Evolutionary conservation across 2,329 filamentous ascomycete genomes (phyloP).

Genomic region (Fusarium sambucinum): DNA sequence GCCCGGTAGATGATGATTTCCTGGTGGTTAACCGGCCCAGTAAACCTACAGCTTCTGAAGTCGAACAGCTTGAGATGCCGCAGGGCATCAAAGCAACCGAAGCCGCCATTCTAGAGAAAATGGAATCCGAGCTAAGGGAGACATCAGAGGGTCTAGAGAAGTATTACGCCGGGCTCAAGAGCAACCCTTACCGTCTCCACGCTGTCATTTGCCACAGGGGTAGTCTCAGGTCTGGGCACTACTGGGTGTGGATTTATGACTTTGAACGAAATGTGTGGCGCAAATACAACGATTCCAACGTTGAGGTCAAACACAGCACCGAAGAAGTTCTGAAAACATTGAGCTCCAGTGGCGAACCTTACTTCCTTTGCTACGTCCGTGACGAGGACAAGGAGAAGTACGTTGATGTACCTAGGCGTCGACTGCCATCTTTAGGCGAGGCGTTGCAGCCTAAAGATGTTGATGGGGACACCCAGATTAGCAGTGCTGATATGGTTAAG

Average conservation of each 20-base stretch:
- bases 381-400: conserved; percentile 71
- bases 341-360: conserved; percentile 79
- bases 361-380: conserved; percentile 85
- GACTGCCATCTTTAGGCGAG: conserved; percentile 26
- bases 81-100: conserved; percentile 42
- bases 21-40: conserved; percentile 46
- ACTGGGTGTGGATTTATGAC: conserved; percentile 97
- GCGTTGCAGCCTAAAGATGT: conserved; percentile 32
- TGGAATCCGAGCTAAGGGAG: conserved; percentile 56
- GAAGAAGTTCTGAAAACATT: conserved; percentile 77
- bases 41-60: not conserved
- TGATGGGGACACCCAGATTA: conserved; percentile 43
- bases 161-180: conserved; percentile 64
- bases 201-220: conserved; percentile 94
- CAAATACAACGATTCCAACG: conserved; percentile 91
- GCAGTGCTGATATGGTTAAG: conserved; percentile 13
- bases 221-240: conserved; percentile 81
- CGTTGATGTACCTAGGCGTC: conserved; percentile 61
- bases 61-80: conserved; percentile 19
- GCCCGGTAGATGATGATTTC: conserved; percentile 54
- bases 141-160: conserved; percentile 47
- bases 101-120: conserved; percentile 57
- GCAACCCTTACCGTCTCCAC: conserved; percentile 83
- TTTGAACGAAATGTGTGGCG: conserved; percentile 86
- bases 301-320: conserved; percentile 75